Evolutionary conservation across 2,329 filamentous ascomycete genomes (phyloP).

Genomic region (Stylonectria norvegica): DNA sequence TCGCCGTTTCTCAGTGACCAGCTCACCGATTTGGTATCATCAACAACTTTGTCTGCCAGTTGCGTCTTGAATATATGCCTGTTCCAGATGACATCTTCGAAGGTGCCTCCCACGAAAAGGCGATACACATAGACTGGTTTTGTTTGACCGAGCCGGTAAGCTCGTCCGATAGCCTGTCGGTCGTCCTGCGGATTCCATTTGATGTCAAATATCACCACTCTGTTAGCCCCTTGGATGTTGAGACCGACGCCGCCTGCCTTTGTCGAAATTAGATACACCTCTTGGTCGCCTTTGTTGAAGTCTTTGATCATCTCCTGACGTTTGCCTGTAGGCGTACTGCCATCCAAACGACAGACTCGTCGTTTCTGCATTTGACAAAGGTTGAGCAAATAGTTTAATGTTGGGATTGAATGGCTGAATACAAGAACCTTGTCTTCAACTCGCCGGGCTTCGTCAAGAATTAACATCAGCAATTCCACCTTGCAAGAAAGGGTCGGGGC

Average conservation of each 20-base stretch:
- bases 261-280: conserved; percentile 79
- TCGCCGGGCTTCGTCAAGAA: conserved; percentile 61
- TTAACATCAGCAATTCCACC: conserved; percentile 61
- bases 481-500: conserved; percentile 62
- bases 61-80: conserved; percentile 79
- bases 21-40: conserved; percentile 74
- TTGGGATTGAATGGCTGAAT: conserved; percentile 71
- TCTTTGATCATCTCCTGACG: conserved; percentile 63
- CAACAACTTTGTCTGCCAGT: conserved; percentile 74
- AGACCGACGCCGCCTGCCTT: conserved; percentile 77
- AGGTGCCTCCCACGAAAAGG: conserved; percentile 73
- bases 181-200: conserved; percentile 77
- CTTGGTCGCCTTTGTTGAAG: conserved; percentile 59
- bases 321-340: conserved; percentile 50
- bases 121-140: conserved; percentile 84
- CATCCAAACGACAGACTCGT: conserved; percentile 62
- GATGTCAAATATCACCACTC: conserved; percentile 83
- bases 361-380: conserved; percentile 50
- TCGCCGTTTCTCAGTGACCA: conserved; percentile 55
- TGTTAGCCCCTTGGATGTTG: conserved; percentile 79
- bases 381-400: conserved; percentile 64
- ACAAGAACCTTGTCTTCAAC: conserved; percentile 72
- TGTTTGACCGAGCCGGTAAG: conserved; percentile 79
- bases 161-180: conserved; percentile 81
- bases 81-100: conserved; percentile 71